Evolutionary conservation across 2,329 filamentous ascomycete species (phyloP), one percentile per base, ranked within the genome.

Genomic region (Trichoderma simmonsii): DNA sequence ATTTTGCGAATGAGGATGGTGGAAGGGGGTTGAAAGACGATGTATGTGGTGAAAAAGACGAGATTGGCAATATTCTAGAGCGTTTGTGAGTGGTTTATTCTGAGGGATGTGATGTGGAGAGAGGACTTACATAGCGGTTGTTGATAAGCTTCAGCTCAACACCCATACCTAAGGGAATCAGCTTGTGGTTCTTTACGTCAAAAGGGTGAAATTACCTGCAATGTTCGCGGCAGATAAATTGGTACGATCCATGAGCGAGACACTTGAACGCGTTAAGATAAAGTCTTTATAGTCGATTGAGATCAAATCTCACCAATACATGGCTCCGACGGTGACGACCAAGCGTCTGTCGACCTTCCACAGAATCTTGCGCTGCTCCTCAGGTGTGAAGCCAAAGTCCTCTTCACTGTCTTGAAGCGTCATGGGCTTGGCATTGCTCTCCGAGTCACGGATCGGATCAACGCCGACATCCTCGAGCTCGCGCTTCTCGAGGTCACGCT

Each of bases 241-340:
- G 2, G 91, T 93, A 36, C 93, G 86, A 78, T 96, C 93, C 89
- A 95, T 93, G 72, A 95, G 82, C 74, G 88, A 91, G 76, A 93
- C 85, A 78, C 43, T 51, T 51, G 0, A 0, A n/a, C n/a, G 43
- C 4, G 43, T 51, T 21, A 51, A 21, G 6, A 51, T n/a, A 0
- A 21, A 12, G 43, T 21, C 9, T 11, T 11, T 21, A 12, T 21
- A n/a, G 9, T 51, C 8, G 4, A 12, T 51, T n/a, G 4, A 4
- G 43, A 21, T 51, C n/a, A 2, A 12, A 51, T 51, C 43, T 51
- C 21, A 51, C 43, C 91, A 93, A 80, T 95, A 95, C 82, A 94
- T 87, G 74, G 86, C 78, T 24, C 90, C 90, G 5, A 89, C 87
- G 1, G 87, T 90, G 4, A 86, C 78, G 54, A 92, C 87, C 4